These are phyloP conservation scores for Eutypa lata DNA, from an alignment of 2,329 filamentous ascomycete species.

Conservation along the genomic window DNA sequence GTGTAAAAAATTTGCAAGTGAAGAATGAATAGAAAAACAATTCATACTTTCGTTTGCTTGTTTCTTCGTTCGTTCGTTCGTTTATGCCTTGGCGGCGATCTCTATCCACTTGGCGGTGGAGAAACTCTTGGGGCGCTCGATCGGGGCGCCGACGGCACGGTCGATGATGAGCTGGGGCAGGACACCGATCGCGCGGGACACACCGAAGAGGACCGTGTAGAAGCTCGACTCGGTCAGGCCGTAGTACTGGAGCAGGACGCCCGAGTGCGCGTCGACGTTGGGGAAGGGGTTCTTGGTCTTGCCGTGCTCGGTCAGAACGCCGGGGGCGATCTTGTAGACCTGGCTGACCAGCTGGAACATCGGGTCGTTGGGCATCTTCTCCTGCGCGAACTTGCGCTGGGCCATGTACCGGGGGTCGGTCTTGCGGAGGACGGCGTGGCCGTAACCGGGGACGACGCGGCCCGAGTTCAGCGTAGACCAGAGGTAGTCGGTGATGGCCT, in stretches of 20 bases:
- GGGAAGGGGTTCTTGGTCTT: slow-evolving; percentile 99
- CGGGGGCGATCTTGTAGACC: slow-evolving; percentile 99
- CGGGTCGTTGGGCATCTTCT: slow-evolving; percentile 92
- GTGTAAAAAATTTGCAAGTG: too few species aligned
- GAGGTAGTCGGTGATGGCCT: slow-evolving; percentile 97
- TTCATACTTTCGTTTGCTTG: too few species aligned
- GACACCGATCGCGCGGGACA: slow-evolving; percentile 95
- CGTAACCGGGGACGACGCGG: slow-evolving; percentile 96
- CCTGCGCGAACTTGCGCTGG: slow-evolving; percentile 92
- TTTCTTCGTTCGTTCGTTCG: slow-evolving; percentile 20
- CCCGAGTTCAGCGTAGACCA: slow-evolving; percentile 95
- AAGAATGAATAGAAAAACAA: too few species aligned
- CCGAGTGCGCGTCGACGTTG: slow-evolving; percentile 98
- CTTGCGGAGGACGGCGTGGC: slow-evolving; percentile 98
- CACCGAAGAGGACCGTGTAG: slow-evolving; percentile 99
- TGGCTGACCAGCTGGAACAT: slow-evolving; percentile 99
- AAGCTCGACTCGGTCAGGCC: slow-evolving; percentile 98
- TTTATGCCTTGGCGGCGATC: slow-evolving; percentile 88
- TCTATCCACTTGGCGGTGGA: slow-evolving; percentile 95
- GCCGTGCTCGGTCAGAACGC: slow-evolving; percentile 97
- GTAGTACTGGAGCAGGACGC: slow-evolving; percentile 99
- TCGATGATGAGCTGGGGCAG: slow-evolving; percentile 99
- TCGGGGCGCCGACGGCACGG: slow-evolving; percentile 92
- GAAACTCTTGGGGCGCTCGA: slow-evolving; percentile 99
- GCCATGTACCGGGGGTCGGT: slow-evolving; percentile 98